Percentiles rank a stretch among this genome's conserved stretches.
phyloP scores from a whole-genome alignment of 352 stramenopile species.

The Thalassiosira pacifica region DNA sequence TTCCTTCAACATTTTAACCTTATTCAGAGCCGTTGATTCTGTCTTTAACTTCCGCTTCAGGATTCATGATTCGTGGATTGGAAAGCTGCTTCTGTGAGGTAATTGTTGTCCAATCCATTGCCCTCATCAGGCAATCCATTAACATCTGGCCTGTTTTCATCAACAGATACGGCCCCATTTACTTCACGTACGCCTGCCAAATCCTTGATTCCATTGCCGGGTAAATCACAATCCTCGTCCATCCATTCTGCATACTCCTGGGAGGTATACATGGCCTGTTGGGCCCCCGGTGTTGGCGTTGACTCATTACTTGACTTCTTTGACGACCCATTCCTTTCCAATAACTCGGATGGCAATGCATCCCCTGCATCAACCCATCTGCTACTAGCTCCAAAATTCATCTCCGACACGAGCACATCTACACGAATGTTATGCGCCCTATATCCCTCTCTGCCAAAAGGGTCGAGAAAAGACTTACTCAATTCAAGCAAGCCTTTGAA shows the following conservation, averaged over 20 bases:
- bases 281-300: no score
- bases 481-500: conserved; percentile 75
- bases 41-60: neutral
- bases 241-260: neutral
- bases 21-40: neutral
- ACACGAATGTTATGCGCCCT: conserved; percentile 74
- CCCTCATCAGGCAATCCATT: neutral
- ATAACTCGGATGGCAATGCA: conserved; percentile 52
- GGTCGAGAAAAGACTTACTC: conserved; percentile 76
- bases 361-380: conserved; percentile 67
- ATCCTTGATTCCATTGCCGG: neutral
- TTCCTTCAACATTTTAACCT: neutral
- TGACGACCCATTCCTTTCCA: neutral
- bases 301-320: neutral
- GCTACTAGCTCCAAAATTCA: conserved; percentile 73
- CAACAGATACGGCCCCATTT: neutral
- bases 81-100: neutral
- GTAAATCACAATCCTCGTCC: neutral
- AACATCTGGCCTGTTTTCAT: neutral
- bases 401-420: conserved; percentile 75
- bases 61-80: neutral
- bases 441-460: conserved; percentile 75
- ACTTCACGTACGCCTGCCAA: neutral
- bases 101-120: neutral
- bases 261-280: no score